These are phyloP conservation scores for Alternaria viburni DNA, from an alignment of 2,329 filamentous ascomycete species.

Conservation along the genomic window DNA sequence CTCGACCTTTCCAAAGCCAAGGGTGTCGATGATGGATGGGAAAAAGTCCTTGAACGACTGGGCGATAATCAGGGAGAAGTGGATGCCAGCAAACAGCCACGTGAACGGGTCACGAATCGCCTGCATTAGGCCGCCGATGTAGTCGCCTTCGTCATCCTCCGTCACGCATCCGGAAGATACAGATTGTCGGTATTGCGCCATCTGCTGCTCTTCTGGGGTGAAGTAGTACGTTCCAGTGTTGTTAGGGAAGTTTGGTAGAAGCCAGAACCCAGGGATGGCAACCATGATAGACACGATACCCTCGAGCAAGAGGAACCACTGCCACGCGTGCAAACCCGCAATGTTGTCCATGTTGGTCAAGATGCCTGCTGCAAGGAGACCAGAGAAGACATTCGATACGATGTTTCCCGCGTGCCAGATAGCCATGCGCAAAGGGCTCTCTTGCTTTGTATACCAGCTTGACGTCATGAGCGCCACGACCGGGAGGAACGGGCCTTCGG, in stretches of 20 bases:
- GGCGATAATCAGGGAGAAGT: constrained; percentile 41
- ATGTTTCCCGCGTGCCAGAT: constrained; percentile 57
- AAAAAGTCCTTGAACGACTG: constrained; percentile 41
- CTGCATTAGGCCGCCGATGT: constrained; percentile 43
- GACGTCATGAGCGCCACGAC: constrained; percentile 48
- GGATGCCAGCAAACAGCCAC: constrained; percentile 50
- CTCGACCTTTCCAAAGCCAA: constrained; percentile 17
- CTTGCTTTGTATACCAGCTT: constrained; percentile 57
- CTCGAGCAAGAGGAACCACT: constrained; percentile 61
- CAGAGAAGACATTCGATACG: constrained; percentile 55
- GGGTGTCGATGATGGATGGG: constrained; percentile 29
- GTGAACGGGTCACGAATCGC: constrained; percentile 49
- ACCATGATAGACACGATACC: constrained; percentile 59
- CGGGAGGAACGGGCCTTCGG: constrained; percentile 50
- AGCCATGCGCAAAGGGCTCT: constrained; percentile 53
- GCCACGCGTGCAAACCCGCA: constrained; percentile 45
- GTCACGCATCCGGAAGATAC: constrained; percentile 20
- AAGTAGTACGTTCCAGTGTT: constrained; percentile 20
- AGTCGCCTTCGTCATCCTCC: constrained; percentile 44
- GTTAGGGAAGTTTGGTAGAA: constrained; percentile 42
- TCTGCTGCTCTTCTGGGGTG: constrained; percentile 15
- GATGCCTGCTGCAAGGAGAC: constrained; percentile 55
- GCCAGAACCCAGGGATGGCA: constrained; percentile 43
- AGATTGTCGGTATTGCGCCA: constrained; percentile 30
- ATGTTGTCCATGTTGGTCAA: constrained; percentile 54